Evolutionary conservation across 164 flowering plant species (phyloP).

Genomic region (Paratinospora sagittata): DNA sequence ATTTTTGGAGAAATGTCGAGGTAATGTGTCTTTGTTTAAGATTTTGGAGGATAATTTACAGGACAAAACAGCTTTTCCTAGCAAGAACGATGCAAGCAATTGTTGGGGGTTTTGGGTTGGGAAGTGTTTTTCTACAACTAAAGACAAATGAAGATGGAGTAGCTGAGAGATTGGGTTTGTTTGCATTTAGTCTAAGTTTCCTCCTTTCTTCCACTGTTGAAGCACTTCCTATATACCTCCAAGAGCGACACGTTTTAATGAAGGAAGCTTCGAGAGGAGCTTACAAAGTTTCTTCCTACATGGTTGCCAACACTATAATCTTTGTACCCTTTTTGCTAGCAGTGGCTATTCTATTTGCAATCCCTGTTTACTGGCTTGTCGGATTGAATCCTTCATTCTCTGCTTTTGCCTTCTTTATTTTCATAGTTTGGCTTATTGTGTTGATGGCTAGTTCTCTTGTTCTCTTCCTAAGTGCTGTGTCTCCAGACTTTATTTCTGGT

Average conservation of each 20-base stretch:
- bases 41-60: slow-evolving; percentile 75
- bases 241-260: slow-evolving; percentile 77
- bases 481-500: slow-evolving; percentile 82
- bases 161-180: slow-evolving; percentile 72
- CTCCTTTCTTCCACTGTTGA: slow-evolving; percentile 92
- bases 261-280: slow-evolving; percentile 83
- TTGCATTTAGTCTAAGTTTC: slow-evolving; percentile 89
- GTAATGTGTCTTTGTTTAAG: slow-evolving; percentile 52
- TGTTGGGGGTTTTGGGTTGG: slow-evolving; percentile 81
- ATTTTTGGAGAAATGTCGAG: slow-evolving; percentile 33
- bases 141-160: slow-evolving; percentile 60
- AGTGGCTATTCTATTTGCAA: slow-evolving; percentile 62
- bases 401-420: slow-evolving; percentile 64
- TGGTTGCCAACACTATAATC: slow-evolving; percentile 78
- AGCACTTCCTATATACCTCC: slow-evolving; percentile 89
- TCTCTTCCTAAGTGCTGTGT: slow-evolving; percentile 76
- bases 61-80: slow-evolving; percentile 81
- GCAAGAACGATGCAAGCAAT: slow-evolving; percentile 91
- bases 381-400: slow-evolving; percentile 70
- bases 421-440: slow-evolving; percentile 80
- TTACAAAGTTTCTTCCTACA: slow-evolving; percentile 77
- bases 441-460: slow-evolving; percentile 89
- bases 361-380: slow-evolving; percentile 83
- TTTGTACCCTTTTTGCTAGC: slow-evolving; percentile 72
- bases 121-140: slow-evolving; percentile 61